phyloP scores from a whole-genome alignment of 1,284 basidiomycete species.

The Volvariella volvacea region DNA sequence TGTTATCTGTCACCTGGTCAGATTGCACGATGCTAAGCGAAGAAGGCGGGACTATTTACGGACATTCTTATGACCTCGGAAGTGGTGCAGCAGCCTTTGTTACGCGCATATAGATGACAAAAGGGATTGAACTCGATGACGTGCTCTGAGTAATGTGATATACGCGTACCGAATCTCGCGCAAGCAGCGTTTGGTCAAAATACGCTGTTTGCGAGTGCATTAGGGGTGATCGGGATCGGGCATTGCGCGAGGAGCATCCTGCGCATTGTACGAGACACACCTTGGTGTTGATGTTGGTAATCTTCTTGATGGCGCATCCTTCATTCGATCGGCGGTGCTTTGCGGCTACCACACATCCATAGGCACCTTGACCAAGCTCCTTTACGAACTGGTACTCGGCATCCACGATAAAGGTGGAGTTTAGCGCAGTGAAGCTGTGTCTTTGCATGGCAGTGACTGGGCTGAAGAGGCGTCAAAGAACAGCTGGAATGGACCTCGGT shows the following conservation, averaged over 20 bases:
- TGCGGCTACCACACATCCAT: constrained; percentile 88
- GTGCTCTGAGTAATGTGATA: neutral
- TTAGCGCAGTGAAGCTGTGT: constrained; percentile 74
- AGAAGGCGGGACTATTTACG: constrained; percentile 12
- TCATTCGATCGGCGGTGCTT: constrained; percentile 81
- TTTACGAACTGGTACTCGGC: constrained; percentile 91
- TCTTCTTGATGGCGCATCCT: constrained; percentile 94
- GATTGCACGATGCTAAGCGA: constrained; percentile 4
- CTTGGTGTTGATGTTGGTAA: constrained; percentile 97
- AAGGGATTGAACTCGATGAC: too few species aligned
- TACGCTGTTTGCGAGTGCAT: constrained; percentile 50
- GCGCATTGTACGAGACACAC: constrained; percentile 25
- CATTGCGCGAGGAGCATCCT: constrained; percentile 2
- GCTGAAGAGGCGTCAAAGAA: constrained; percentile 8
- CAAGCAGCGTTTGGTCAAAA: constrained; percentile 91
- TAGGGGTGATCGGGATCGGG: constrained; percentile 3
- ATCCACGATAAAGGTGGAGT: constrained; percentile 83
- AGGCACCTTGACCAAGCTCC: constrained; percentile 92
- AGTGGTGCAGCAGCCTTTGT: constrained; percentile 89
- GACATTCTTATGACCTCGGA: constrained; percentile 96
- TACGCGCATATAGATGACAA: constrained; percentile 6
- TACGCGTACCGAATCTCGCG: constrained; percentile 79
- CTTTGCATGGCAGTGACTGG: constrained; percentile 42
- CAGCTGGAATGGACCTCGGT: too few species aligned
- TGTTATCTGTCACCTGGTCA: constrained; percentile 54